A percentile compares a stretch with the other conserved stretches of the same genome.
Evolutionary conservation across 2,329 filamentous ascomycete genomes (phyloP).

Genomic region (Sporothrix variecibatus): DNA sequence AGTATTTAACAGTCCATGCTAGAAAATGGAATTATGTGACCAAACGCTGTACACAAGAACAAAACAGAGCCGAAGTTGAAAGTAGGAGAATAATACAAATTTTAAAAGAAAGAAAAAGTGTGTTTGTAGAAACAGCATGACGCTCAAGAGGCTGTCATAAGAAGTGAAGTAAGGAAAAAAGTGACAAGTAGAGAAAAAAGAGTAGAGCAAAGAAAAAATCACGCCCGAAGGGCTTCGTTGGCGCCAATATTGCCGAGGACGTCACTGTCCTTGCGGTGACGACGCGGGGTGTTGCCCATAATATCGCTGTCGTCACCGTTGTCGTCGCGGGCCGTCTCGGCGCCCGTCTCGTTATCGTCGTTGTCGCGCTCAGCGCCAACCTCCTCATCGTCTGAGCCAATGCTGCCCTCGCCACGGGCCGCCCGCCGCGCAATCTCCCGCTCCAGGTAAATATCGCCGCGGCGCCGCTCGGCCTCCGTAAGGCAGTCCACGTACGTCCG

Average conservation of each 20-base stretch:
- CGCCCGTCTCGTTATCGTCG: slow-evolving; percentile 12
- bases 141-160: background rate
- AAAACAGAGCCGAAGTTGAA: background rate
- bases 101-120: background rate
- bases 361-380: background rate
- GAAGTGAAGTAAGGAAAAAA: background rate
- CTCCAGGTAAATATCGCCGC: slow-evolving; percentile 69
- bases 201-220: background rate
- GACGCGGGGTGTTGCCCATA: background rate
- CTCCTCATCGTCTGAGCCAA: slow-evolving; percentile 21
- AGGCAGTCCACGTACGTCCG: slow-evolving; percentile 90
- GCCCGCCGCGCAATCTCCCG: slow-evolving; percentile 55
- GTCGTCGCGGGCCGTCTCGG: slow-evolving; percentile 15
- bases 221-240: background rate
- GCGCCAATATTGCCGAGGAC: background rate
- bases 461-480: slow-evolving; percentile 67
- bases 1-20: background rate
- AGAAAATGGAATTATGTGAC: background rate
- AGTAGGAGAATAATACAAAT: background rate
- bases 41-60: background rate
- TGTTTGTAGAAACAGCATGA: background rate
- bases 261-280: slow-evolving; percentile 12
- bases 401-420: slow-evolving; percentile 43
- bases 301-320: slow-evolving; percentile 17
- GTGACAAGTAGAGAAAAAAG: background rate